Evolutionary conservation across 192 early-diverging fungal species (phyloP), one percentile per base, ranked within the genome.

Genomic region (Coemansia sp.): DNA sequence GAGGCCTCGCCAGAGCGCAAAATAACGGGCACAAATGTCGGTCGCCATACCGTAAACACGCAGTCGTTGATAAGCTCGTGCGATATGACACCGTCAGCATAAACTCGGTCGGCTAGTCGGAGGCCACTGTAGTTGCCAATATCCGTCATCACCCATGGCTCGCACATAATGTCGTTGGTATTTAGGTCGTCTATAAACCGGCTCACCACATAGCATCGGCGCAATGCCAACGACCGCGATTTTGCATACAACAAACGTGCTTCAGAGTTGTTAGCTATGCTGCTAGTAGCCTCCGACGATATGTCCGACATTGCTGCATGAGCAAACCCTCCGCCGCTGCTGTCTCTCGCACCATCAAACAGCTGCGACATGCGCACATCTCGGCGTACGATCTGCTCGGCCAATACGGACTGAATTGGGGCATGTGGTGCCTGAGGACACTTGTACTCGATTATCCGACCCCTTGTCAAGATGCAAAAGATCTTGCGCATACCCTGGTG

Each of bases 101-200:
- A 84, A 5, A 84, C 45, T 3, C 81, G 76, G 32, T 82, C 80
- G 7, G 80, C 80, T 44, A 82, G 69, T 6, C 80, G 75, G 62
- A 82, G 63, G 0, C 80, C 80, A 25, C 62, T 74, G 66, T 82
- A 77, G 64, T 82, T 82, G 44, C 80, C 75, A 65, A 82, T 82
- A 34, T 82, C 80, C 11, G 80, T 82, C 72, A 77, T 77, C 2
- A 82, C 80, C 80, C 80, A 82, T 15, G 80, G 80, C 72, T 82
- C 80, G 66, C 75, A 77, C 75, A 77, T 75, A 45, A 82, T 82
- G 48, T 82, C 80, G 7, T 63, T 34, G 3, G 68, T 65, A 12
- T 61, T 74, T 34, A 82, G 60, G 27, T 82, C 80, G 44, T 82
- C 80, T 0, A 62, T 63, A 45, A 77, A 72, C 34, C 80, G 72